Base-by-base conservation (phyloP, 768 basidiomycete species). In the Xanthoconium stramineum region DNA sequence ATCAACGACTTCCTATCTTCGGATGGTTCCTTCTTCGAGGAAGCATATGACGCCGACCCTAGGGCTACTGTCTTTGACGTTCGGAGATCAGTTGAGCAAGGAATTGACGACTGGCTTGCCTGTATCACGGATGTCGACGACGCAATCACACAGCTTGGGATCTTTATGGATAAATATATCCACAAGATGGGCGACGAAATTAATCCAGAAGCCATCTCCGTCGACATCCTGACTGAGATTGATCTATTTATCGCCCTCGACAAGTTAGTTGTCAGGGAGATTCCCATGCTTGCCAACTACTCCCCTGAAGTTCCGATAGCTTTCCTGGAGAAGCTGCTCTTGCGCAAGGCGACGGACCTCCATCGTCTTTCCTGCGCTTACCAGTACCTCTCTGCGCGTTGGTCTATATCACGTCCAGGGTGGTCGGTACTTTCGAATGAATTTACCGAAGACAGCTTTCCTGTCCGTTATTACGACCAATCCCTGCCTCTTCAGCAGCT, bases 161-260 rank as follows among this genome's bases (percentile, higher is more conserved):
- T 63, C 2, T 69, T 66, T 42, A 68, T 24, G 36, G 42, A 49
- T 7, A 39, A 59, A 9, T 74, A 78, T 38, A 9, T 75, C 73
- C 5, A 5, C 7, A 19, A 30, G 17, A 56, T 60, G 9, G 15
- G 3, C 5, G 74, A 3, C 5, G 3, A 12, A 2, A 3, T 15
- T 13, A 5, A 69, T 30, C 69, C 74, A 15, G 77, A 80, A 52
- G 56, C 69, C 37, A 33, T 59, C 3, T 79, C 79, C 0, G 54
- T 74, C 6, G 74, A 78, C 69, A 51, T 80, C 28, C 61, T 83
- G 44, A 67, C 66, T 0, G n/a, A 35, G 7, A 32, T 67, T 0
- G 75, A 52, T 24, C 42, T 52, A 17, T 52, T 11, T 12, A 33
- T 52, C 5, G 50, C 50, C 6, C 20, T 44, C 3, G 50, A 51